Percentiles rank a stretch among this genome's conserved stretches.
Evolutionary conservation across 352 stramenopile genomes (phyloP).

Genomic region (Blastocystis sp.): DNA sequence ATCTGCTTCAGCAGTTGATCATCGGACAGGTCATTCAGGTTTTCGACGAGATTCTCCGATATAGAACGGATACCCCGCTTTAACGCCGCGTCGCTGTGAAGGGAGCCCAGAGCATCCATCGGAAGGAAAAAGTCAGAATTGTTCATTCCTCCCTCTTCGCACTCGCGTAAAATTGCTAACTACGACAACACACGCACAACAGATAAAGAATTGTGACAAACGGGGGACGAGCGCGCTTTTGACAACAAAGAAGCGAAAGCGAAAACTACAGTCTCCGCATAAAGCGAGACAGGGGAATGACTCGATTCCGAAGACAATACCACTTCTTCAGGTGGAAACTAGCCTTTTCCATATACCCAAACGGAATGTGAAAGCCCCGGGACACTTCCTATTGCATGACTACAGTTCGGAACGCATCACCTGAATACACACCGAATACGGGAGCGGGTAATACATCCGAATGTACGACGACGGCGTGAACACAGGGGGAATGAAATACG

Average conservation of each 20-base stretch:
- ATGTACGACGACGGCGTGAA: neutral
- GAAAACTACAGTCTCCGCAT: neutral
- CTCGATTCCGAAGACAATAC: constrained; percentile 40
- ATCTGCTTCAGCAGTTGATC: constrained; percentile 4
- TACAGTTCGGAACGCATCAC: neutral
- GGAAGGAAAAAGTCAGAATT: neutral
- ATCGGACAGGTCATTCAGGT: neutral
- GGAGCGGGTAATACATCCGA: neutral
- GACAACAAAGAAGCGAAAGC: constrained; percentile 13
- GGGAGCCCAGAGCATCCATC: neutral
- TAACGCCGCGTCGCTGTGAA: neutral
- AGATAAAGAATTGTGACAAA: neutral
- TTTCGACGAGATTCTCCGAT: neutral
- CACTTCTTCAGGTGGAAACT: constrained; percentile 11
- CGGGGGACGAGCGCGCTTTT: neutral
- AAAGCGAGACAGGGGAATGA: constrained; percentile 7
- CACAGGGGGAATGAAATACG: neutral
- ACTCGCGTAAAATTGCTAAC: too few species aligned
- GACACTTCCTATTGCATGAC: constrained; percentile 15
- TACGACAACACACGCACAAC: neutral
- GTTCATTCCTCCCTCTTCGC: neutral
- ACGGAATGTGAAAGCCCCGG: constrained; percentile 41
- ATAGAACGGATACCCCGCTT: neutral
- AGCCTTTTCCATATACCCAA: constrained; percentile 21
- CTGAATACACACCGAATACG: constrained; percentile 39